Evolutionary conservation across 345 rosid species (phyloP), one percentile per base, ranked within the genome.

Genomic region (Viola odorata): DNA sequence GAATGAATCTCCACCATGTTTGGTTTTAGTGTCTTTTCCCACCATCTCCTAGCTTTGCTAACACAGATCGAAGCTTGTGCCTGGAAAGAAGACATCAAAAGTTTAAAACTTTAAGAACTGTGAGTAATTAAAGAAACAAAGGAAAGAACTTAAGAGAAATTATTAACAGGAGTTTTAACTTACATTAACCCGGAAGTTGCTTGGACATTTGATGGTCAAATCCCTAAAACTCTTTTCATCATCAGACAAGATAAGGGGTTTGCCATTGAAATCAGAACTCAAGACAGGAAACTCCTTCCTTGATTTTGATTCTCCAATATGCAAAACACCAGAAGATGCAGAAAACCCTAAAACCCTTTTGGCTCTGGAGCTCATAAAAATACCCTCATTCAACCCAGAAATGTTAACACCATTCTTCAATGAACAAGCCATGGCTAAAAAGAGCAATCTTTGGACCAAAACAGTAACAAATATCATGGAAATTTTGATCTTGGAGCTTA

Each of bases 1-100:
- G 90, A 84, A 8, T 71, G 75, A 61, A 87, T 85, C 78, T 85
- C 84, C 15, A 80, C 23, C 91, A 82, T 81, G 81, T 87, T 85
- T 50, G 82, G 76, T 68, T 72, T 66, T 17, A 63, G 66, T 66
- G 79, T 81, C 42, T 85, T 85, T 42, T 87, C 90, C 97, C 95
- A 85, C 97, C 97, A 87, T 74, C 86, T 80, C 78, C 67, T 51
- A 51, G 65, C 72, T 66, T 73, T 81, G 55, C 88, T 68, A 39
- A 75, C 80, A 69, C 82, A 79, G 49, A 75, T 55, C 15, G 80
- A 75, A 56, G 81, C 66, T 67, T 73, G 80, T 52, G 78, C 72
- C 85, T 78, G 70, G 38, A 55, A 3, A 63, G 62, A 66, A 15
- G 44, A 45, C 32, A 54, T 14, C 15, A 12, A 39, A 45, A 70